phyloP scores from a whole-genome alignment of 1,139 yeast species.

The Pichia sp. region DNA sequence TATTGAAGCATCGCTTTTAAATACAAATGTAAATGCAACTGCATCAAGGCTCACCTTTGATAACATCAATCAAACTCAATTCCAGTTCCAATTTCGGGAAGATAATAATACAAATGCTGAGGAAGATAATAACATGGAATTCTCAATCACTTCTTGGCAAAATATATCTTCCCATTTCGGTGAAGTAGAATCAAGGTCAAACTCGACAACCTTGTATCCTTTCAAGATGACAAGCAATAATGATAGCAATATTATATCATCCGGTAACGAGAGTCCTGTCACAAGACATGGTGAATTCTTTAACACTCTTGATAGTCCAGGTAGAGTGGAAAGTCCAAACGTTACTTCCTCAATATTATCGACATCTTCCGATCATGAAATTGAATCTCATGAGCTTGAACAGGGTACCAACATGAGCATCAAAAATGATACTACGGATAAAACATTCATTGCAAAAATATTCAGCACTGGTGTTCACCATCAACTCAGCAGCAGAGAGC shows the following conservation, averaged over 20 bases:
- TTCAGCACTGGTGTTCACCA: no score
- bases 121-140: conserved; percentile 2
- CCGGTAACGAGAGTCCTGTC: conserved; percentile 9
- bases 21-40: conserved; percentile 15
- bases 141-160: conserved; percentile 28
- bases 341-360: conserved; percentile 26
- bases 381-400: no score
- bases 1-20: not conserved
- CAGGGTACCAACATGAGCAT: no score
- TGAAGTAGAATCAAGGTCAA: conserved; percentile 12
- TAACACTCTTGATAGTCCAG: conserved; percentile 2
- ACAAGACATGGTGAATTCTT: conserved; percentile 4
- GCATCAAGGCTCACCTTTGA: not conserved
- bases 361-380: conserved; percentile 25
- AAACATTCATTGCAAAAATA: no score
- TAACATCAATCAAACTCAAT: conserved; percentile 1
- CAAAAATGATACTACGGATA: no score
- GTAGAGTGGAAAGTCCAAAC: conserved; percentile 17
- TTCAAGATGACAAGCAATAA: conserved; percentile 7
- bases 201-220: conserved; percentile 9
- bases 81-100: conserved; percentile 4
- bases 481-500: no score
- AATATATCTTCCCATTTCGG: conserved; percentile 5
- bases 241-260: conserved; percentile 11
- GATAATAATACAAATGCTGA: not conserved